phyloP scores from a whole-genome alignment of 2,329 filamentous ascomycete species.

The Penicillium sp. region DNA sequence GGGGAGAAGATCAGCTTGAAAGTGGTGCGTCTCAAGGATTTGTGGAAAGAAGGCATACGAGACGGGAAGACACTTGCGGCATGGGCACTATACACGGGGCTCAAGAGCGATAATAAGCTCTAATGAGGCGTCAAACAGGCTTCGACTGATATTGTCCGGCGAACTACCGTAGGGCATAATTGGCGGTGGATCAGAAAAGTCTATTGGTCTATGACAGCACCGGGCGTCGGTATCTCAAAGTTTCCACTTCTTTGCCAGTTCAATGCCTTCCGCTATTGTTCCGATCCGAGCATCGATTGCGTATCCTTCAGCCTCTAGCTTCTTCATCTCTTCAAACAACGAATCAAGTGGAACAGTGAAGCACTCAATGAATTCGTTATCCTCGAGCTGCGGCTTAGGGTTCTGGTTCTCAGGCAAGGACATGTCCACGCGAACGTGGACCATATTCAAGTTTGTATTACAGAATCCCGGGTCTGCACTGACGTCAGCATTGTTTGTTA shows the following conservation, averaged over 20 bases:
- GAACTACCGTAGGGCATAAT: not conserved
- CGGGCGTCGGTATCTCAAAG: slow-evolving; percentile 21
- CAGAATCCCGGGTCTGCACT: slow-evolving; percentile 53
- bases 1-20: slow-evolving; percentile 65
- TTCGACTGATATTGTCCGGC: not conserved
- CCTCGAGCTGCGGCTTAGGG: slow-evolving; percentile 72
- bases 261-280: slow-evolving; percentile 77
- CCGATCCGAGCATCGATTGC: slow-evolving; percentile 81
- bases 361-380: slow-evolving; percentile 81
- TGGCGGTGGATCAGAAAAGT: not conserved
- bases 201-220: slow-evolving; percentile 11
- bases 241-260: slow-evolving; percentile 64
- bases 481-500: not conserved
- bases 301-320: slow-evolving; percentile 71
- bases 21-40: slow-evolving; percentile 54
- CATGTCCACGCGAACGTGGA: slow-evolving; percentile 76
- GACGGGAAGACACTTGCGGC: slow-evolving; percentile 63
- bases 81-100: slow-evolving; percentile 59
- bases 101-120: slow-evolving; percentile 54
- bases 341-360: slow-evolving; percentile 69
- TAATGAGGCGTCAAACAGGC: slow-evolving; percentile 16
- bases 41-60: slow-evolving; percentile 60
- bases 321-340: slow-evolving; percentile 70
- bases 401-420: slow-evolving; percentile 70
- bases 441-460: slow-evolving; percentile 58